Percentiles rank a stretch among this genome's conserved stretches.
phyloP scores from a whole-genome alignment of 148 eudicot species.

The Fagopyrum homotropicum region DNA sequence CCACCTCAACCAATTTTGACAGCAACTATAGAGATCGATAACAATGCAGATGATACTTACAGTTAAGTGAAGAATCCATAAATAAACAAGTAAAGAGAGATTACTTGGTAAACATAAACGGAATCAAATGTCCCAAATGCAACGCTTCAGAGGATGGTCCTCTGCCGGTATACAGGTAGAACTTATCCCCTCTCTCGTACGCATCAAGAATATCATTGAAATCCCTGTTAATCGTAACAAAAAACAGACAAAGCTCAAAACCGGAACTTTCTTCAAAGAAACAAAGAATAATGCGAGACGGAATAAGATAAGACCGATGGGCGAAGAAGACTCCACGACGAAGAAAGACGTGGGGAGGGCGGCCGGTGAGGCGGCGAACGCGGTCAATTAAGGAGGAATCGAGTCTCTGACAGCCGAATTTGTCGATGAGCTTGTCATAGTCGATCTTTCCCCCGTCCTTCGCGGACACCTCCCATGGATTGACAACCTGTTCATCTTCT shows the following conservation, averaged over 20 bases:
- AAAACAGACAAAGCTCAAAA: no score
- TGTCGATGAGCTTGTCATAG: constrained; percentile 80
- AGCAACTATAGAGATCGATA: background rate
- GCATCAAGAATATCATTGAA: constrained; percentile 74
- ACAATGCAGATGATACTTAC: background rate
- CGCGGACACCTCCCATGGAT: constrained; percentile 78
- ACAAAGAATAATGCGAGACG: background rate
- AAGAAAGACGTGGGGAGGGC: constrained; percentile 76
- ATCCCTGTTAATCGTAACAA: constrained; percentile 32
- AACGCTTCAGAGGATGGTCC: constrained; percentile 94
- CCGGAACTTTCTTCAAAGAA: background rate
- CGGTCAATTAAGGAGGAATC: constrained; percentile 47
- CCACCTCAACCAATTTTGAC: background rate
- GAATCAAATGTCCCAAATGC: constrained; percentile 93
- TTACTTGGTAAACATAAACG: constrained; percentile 98
- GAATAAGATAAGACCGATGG: constrained; percentile 44
- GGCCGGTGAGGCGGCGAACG: constrained; percentile 60
- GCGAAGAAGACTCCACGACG: constrained; percentile 96
- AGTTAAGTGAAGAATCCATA: background rate
- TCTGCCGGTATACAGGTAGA: constrained; percentile 85
- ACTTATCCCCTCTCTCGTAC: constrained; percentile 79
- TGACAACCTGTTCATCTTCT: constrained; percentile 59
- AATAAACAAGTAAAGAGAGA: background rate
- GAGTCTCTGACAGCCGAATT: constrained; percentile 84
- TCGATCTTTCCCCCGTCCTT: constrained; percentile 82